phyloP scores from a whole-genome alignment of 2,329 filamentous ascomycete genomes.

The Stagonosporopsis chrysanthemi region DNA sequence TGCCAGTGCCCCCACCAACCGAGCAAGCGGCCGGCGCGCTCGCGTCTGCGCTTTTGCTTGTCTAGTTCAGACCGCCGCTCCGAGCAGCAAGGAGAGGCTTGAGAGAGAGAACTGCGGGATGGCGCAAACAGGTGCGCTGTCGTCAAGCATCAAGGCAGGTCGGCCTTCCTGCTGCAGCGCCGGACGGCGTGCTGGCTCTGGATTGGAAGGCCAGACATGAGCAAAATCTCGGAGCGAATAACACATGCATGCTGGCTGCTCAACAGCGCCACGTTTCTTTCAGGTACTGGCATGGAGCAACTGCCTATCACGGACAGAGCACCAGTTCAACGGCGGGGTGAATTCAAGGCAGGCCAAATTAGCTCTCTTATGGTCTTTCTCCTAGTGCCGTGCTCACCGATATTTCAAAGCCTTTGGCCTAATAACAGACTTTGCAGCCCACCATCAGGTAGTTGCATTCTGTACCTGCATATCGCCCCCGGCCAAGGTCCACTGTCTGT shows the following conservation, averaged over 20 bases:
- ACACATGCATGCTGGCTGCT: slow-evolving; percentile 17
- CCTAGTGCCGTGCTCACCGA: slow-evolving; percentile 23
- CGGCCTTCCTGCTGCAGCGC: slow-evolving; percentile 2
- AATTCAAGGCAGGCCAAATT: slow-evolving; percentile 33
- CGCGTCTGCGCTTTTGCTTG: slow-evolving; percentile 24
- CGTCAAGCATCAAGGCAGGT: slow-evolving; percentile 6
- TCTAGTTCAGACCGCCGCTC: slow-evolving; percentile 29
- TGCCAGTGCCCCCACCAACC: slow-evolving; percentile 40
- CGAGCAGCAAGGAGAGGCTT: slow-evolving; percentile 20
- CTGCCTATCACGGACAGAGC: slow-evolving; percentile 27
- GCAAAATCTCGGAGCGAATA: slow-evolving; percentile 16
- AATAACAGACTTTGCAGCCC: slow-evolving; percentile 25
- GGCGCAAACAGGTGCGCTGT: slow-evolving; percentile 21
- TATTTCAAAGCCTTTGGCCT: slow-evolving; percentile 19
- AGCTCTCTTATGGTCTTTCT: slow-evolving; percentile 21
- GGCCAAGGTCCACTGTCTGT: slow-evolving; percentile 31
- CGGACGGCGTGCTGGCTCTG: not conserved
- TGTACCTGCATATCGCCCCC: slow-evolving; percentile 40
- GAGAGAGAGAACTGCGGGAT: slow-evolving; percentile 8
- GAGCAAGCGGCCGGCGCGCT: slow-evolving; percentile 13
- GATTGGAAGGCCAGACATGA: slow-evolving; percentile 9
- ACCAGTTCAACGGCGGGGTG: slow-evolving; percentile 24
- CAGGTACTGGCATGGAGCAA: slow-evolving; percentile 22
- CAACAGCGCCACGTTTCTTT: slow-evolving; percentile 18
- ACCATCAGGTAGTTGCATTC: slow-evolving; percentile 21